Conservation (phyloP, 2,329 filamentous ascomycete genomes). For the Phyllosticta paracitricarpa region DNA sequence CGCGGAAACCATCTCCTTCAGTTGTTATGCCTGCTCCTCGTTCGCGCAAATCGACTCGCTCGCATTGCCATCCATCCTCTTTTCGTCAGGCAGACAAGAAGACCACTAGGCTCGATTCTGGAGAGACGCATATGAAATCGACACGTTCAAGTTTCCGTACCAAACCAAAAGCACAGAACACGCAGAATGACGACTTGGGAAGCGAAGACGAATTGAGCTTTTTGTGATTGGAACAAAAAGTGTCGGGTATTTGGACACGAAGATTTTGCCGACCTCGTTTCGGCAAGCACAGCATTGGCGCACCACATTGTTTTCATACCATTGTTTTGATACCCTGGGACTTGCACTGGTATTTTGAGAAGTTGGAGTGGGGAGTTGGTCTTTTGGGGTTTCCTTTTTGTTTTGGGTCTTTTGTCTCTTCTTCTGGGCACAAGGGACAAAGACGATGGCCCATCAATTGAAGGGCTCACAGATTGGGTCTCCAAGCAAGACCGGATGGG, state of each 20-base stretch:
- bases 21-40: not conserved
- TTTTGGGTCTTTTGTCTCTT: not conserved
- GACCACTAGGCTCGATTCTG: not conserved
- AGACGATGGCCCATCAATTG: too few species aligned
- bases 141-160: not conserved
- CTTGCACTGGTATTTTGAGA: not conserved
- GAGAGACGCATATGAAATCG: not conserved
- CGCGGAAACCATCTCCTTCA: not conserved
- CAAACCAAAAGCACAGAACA: not conserved
- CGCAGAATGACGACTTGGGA: not conserved
- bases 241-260: not conserved
- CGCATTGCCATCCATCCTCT: not conserved
- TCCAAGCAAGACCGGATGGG: too few species aligned
- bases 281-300: not conserved
- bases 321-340: not conserved
- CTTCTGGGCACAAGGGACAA: not conserved
- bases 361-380: not conserved
- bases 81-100: not conserved
- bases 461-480: too few species aligned
- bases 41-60: not conserved
- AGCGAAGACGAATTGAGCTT: slow-evolving; percentile 8
- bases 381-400: not conserved
- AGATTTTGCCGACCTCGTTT: not conserved
- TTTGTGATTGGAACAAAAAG: not conserved
- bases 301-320: not conserved